These are phyloP conservation scores for Suhomyces anneliseae DNA, from an alignment of 1,139 yeast species.

Conservation along the genomic window DNA sequence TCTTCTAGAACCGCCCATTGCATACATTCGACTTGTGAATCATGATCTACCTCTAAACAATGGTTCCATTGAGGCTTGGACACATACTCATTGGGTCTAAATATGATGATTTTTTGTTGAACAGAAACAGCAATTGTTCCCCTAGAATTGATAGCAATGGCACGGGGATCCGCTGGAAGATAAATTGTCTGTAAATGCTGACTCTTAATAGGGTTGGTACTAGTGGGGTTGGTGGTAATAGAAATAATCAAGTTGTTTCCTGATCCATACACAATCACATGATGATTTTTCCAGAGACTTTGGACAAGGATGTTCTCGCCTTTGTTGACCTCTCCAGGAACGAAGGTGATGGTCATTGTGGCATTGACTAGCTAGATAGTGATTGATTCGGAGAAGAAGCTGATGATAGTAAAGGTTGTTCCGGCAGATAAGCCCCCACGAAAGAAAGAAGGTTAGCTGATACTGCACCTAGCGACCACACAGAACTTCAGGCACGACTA, in stretches of 20 bases:
- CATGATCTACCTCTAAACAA: slow-evolving; percentile 20
- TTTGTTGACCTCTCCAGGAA: slow-evolving; percentile 83
- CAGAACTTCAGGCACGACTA: no score
- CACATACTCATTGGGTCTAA: slow-evolving; percentile 48
- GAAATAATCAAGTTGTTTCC: slow-evolving; percentile 79
- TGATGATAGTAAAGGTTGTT: background rate
- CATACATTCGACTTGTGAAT: slow-evolving; percentile 47
- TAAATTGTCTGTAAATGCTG: slow-evolving; percentile 73
- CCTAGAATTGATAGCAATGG: slow-evolving; percentile 62
- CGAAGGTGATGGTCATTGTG: slow-evolving; percentile 63
- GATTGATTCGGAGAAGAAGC: background rate
- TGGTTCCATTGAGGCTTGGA: slow-evolving; percentile 50
- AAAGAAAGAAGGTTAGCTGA: no score
- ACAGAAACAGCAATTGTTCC: slow-evolving; percentile 58
- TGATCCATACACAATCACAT: slow-evolving; percentile 75
- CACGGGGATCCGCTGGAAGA: slow-evolving; percentile 62
- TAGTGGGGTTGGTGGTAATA: slow-evolving; percentile 17
- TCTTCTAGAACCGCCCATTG: slow-evolving; percentile 64
- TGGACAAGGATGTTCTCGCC: slow-evolving; percentile 58
- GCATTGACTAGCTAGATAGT: background rate
- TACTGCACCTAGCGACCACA: no score
- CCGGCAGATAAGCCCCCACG: background rate
- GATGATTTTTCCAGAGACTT: slow-evolving; percentile 65
- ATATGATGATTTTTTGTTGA: slow-evolving; percentile 33
- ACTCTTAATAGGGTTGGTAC: slow-evolving; percentile 1